Conservation (phyloP, 1,284 basidiomycete genomes). For the Ustilago curta region DNA sequence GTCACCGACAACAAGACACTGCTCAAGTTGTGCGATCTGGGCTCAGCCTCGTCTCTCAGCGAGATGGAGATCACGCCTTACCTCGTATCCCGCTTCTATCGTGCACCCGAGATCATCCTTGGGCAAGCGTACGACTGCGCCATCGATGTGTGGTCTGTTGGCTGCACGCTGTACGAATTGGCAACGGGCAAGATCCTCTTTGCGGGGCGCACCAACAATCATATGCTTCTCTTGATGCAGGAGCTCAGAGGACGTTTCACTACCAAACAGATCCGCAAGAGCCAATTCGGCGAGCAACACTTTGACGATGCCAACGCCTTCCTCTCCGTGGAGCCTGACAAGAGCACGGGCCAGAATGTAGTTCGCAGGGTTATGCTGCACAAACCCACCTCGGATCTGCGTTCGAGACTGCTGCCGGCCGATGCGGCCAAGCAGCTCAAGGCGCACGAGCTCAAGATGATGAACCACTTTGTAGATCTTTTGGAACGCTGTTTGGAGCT, state of each 20-base stretch:
- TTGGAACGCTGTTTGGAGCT: slow-evolving; percentile 90
- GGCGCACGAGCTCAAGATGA: slow-evolving; percentile 86
- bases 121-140: slow-evolving; percentile 93
- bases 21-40: slow-evolving; percentile 94
- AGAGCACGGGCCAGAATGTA: slow-evolving; percentile 74
- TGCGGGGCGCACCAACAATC: slow-evolving; percentile 95
- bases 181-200: slow-evolving; percentile 99
- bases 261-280: slow-evolving; percentile 91
- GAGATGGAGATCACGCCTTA: slow-evolving; percentile 99
- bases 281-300: slow-evolving; percentile 88
- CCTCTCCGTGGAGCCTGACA: slow-evolving; percentile 58
- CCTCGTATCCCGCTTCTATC: slow-evolving; percentile 96
- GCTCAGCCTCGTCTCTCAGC: slow-evolving; percentile 90
- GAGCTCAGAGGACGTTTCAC: slow-evolving; percentile 95
- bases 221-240: slow-evolving; percentile 84
- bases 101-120: slow-evolving; percentile 98
- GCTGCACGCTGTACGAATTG: slow-evolving; percentile 96
- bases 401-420: slow-evolving; percentile 83
- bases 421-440: slow-evolving; percentile 79
- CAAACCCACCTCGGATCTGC: slow-evolving; percentile 85
- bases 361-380: slow-evolving; percentile 83
- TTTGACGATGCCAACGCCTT: slow-evolving; percentile 84
- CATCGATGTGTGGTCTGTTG: slow-evolving; percentile 96
- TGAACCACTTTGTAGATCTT: slow-evolving; percentile 88
- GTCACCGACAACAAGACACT: slow-evolving; percentile 92